Conservation (phyloP, 139 green algal species). For the Nannochloris sp. region DNA sequence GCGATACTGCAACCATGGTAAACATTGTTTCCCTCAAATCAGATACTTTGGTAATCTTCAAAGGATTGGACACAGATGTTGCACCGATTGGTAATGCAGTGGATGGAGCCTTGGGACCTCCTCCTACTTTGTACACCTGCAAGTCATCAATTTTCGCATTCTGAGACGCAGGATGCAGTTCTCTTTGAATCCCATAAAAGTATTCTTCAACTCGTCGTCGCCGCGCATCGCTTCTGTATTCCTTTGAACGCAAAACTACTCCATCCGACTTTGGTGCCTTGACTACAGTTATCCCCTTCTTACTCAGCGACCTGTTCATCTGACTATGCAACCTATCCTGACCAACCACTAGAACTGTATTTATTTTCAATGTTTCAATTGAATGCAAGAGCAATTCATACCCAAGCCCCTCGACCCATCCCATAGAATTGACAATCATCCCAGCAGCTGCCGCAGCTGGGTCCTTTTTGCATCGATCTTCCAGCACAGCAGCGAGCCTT, state of each 20-base stretch:
- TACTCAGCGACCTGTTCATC: constrained; percentile 40
- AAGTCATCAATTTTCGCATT: constrained; percentile 50
- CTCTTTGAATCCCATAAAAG: constrained; percentile 73
- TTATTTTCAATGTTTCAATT: constrained; percentile 44
- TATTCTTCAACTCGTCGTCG: constrained; percentile 70
- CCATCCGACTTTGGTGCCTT: constrained; percentile 78
- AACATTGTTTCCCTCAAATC: constrained; percentile 53
- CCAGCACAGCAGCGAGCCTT: constrained; percentile 58
- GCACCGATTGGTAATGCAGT: constrained; percentile 70
- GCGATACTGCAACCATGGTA: constrained; percentile 75
- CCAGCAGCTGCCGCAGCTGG: constrained; percentile 44
- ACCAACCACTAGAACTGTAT: constrained; percentile 85
- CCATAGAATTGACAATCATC: constrained; percentile 89
- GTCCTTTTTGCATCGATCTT: constrained; percentile 38
- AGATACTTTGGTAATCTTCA: constrained; percentile 20
- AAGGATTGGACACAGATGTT: constrained; percentile 29
- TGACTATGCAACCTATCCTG: constrained; percentile 72
- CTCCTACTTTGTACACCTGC: constrained; percentile 65
- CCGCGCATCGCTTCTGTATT: constrained; percentile 43
- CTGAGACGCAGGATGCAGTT: constrained; percentile 48
- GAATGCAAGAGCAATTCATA: constrained; percentile 85
- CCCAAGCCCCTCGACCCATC: constrained; percentile 81
- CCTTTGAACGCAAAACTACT: constrained; percentile 55
- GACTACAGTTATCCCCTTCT: constrained; percentile 30
- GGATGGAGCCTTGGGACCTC: constrained; percentile 57